Base-by-base conservation (phyloP, 257 asterid species). In the Gentiana dahurica region DNA sequence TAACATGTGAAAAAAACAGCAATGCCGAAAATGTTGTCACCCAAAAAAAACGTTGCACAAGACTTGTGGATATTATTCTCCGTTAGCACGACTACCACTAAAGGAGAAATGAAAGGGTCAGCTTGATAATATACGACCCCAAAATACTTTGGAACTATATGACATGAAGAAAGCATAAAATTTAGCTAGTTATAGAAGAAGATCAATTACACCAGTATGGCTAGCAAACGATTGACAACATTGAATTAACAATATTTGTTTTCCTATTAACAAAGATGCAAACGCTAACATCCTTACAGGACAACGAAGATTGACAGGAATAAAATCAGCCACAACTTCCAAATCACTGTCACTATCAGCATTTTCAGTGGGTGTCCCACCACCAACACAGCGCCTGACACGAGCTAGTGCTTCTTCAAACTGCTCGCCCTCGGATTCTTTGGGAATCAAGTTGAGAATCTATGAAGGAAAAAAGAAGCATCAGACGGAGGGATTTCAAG, bases 311-410 rank as follows among this genome's bases (percentile, higher is more conserved):
- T 76, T 89, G 77, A 93, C 95, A 64, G 99, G 84, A 59, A 89
- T 80, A 66, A 44, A 89, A 68, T 89, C 99, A 70, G 99, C 95
- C 70, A 93, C 94, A 63, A 93, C 96, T 89, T 93, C 99, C 73
- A 93, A 71, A 71, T 93, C 99, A 62, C 95, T 86, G 81, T 93
- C 97, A 54, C 96, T 82, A 55, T 93, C 99, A 79, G 99, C 97
- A 77, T 84, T 82, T 79, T 88, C 96, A 43, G 89, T 79, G 59
- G 81, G 70, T 55, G 84, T 58, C 56, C 97, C 97, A 68, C 97
- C 95, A 72, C 98, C 95, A 72, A 68, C 71, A 63, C 76, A 74
- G 49, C 75, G 78, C 63, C 53, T 72, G 36, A 65, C 66, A 51
- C 99, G 97, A 71, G 86, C 77, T 61, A 93, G 73, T 43, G 99